Evolutionary conservation across 495 filamentous ascomycete genomes (phyloP), one percentile per base, ranked within the genome.

Genomic region (Aspergillus biplanus): DNA sequence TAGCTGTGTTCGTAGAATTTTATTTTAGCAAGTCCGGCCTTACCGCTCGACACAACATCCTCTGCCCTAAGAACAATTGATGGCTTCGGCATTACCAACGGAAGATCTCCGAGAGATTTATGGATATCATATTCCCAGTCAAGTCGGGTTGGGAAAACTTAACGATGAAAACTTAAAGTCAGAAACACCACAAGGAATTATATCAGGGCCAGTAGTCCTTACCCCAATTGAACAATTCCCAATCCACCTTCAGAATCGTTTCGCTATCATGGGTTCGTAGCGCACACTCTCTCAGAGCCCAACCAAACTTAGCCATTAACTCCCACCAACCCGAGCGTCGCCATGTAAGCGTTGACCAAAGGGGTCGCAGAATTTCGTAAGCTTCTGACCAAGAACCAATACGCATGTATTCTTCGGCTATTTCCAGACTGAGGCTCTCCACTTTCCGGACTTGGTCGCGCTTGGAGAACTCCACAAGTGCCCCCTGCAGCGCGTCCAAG

Each of bases 251-350:
- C 33, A 97, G 70, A 9, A 93, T 75, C 13, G 86, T 83, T 46
- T 88, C 87, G 12, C 80, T 80, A 65, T 92, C 86, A 12, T 86
- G 84, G 12, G 82, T 71, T 55, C 83, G 82, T 0, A 81, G 68
- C 5, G 93, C 93, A 64, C 89, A 91, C 61, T 91, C 82, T 66
- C 92, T 84, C 46, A 97, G 78, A 9, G 82, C 80, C 89, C 89
- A 91, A 58, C 87, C 82, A 55, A 95, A 80, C 49, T 89, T 87
- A 71, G 87, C 86, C 58, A 91, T 86, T 9, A 93, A 80, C 46
- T 83, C 74, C 82, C 89, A 90, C 95, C 96, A 98, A 16, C 90
- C 87, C 65, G 96, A 89, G 37, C 73, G 76, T 49, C 95, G 85
- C 83, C 90, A 96, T 9, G 83, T 83, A 74, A 91, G 83, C 5